Percentiles rank a stretch among this genome's conserved stretches.
Evolutionary conservation across 208 protist species (phyloP).

Genomic region (Leishmania martiniquensis): DNA sequence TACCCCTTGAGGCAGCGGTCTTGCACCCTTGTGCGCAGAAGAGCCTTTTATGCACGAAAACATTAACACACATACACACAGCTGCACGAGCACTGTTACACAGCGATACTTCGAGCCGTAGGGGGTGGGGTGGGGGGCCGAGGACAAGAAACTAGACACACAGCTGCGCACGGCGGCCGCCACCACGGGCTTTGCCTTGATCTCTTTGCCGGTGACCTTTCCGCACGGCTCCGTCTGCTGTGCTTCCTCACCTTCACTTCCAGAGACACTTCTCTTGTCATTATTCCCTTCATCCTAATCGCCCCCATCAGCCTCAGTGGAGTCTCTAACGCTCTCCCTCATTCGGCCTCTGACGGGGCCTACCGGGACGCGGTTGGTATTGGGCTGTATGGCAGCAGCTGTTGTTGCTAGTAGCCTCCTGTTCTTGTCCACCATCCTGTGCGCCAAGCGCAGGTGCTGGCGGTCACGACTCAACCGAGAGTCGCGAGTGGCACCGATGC

Average conservation of each 20-base stretch:
- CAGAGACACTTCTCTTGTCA: background rate
- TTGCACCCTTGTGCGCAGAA: background rate
- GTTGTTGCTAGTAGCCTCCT: background rate
- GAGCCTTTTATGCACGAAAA: background rate
- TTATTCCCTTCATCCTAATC: background rate
- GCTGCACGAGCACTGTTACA: background rate
- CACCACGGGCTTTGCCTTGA: background rate
- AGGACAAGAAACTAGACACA: background rate
- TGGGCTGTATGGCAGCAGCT: background rate
- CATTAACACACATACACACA: background rate
- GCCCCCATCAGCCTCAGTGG: background rate
- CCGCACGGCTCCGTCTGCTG: background rate
- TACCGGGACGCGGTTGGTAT: background rate
- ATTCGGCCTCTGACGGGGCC: background rate
- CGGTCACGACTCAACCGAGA: background rate
- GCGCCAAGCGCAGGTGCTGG: background rate
- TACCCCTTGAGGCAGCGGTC: background rate
- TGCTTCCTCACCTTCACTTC: background rate
- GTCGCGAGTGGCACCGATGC: conserved; percentile 2
- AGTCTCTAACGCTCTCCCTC: conserved; percentile 1
- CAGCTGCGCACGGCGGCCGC: background rate
- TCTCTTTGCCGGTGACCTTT: background rate
- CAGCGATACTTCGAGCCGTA: background rate
- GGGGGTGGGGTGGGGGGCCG: background rate
- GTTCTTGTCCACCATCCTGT: background rate